These are phyloP conservation scores for Toxoplasma gondii DNA, from an alignment of 169 alveolate species.

Conservation along the genomic window DNA sequence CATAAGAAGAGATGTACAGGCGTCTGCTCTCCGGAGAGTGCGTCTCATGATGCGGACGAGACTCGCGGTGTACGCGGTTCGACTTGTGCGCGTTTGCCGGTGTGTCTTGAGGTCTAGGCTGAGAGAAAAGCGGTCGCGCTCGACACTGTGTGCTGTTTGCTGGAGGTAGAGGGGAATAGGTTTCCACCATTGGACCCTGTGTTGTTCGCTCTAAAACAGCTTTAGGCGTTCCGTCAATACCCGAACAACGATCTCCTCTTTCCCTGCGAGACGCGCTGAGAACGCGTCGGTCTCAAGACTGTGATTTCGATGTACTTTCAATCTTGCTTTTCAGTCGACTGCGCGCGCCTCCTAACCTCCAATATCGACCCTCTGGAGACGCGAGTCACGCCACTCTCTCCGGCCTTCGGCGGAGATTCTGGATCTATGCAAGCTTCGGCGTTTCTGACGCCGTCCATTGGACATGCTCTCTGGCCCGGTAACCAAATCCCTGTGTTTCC, in stretches of 20 bases:
- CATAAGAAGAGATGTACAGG: not conserved
- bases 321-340: conserved; percentile 35
- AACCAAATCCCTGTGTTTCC: not conserved
- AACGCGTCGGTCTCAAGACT: too few relatives aligned
- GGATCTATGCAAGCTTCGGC: not conserved
- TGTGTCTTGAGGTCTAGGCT: too few relatives aligned
- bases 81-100: too few relatives aligned
- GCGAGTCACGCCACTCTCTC: conserved; percentile 41
- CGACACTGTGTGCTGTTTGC: too few relatives aligned
- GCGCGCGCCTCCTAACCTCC: conserved; percentile 39
- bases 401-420: conserved; percentile 23
- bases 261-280: too few relatives aligned
- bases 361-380: conserved; percentile 45
- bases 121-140: too few relatives aligned
- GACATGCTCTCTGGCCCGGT: conserved; percentile 50
- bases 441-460: not conserved
- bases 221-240: too few relatives aligned
- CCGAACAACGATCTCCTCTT: too few relatives aligned
- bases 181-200: too few relatives aligned
- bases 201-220: too few relatives aligned
- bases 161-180: too few relatives aligned
- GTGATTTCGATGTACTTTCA: not conserved
- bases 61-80: too few relatives aligned
- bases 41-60: not conserved
- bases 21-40: not conserved